Percentiles rank a stretch among this genome's conserved stretches.
Evolutionary conservation across 2,329 filamentous ascomycete species (phyloP).

Genomic region (Beauveria australis): DNA sequence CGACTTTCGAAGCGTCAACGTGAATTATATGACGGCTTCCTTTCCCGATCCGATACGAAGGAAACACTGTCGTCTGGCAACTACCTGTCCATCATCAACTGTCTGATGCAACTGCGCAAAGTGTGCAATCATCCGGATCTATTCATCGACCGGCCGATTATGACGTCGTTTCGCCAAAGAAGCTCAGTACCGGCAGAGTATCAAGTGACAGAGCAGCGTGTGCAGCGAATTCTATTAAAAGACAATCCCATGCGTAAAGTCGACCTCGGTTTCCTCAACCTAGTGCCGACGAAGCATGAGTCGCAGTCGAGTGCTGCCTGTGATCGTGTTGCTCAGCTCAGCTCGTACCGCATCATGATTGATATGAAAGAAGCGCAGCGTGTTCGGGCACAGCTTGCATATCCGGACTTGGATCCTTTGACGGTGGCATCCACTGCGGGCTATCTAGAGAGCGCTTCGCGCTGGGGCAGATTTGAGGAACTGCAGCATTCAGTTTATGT

Average conservation of each 20-base stretch:
- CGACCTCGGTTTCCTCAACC: conserved; percentile 69
- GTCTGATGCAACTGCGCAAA: conserved; percentile 92
- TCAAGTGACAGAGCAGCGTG: conserved; percentile 60
- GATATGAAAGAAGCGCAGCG: conserved; percentile 66
- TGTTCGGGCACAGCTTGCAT: conserved; percentile 46
- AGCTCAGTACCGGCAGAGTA: conserved; percentile 70
- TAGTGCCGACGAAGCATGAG: conserved; percentile 67
- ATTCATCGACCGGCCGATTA: conserved; percentile 91
- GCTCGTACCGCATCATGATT: conserved; percentile 60
- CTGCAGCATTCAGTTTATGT: conserved; percentile 74
- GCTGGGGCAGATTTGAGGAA: conserved; percentile 66
- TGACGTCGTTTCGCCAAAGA: conserved; percentile 90
- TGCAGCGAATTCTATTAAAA: conserved; percentile 59
- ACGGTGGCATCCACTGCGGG: conserved; percentile 61
- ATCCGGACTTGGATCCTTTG: conserved; percentile 52
- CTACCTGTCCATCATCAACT: conserved; percentile 96
- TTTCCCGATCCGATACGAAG: conserved; percentile 81
- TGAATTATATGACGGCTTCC: conserved; percentile 92
- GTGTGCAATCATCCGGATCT: conserved; percentile 98
- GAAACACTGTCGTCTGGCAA: conserved; percentile 87
- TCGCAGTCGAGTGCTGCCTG: conserved; percentile 46
- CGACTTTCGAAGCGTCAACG: conserved; percentile 90
- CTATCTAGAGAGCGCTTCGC: conserved; percentile 62
- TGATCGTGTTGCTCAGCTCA: conserved; percentile 55
- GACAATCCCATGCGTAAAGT: conserved; percentile 55